Evolutionary conservation across 768 basidiomycete species (phyloP), one percentile per base, ranked within the genome.

Genomic region (Brasilioporus rufonigricans): DNA sequence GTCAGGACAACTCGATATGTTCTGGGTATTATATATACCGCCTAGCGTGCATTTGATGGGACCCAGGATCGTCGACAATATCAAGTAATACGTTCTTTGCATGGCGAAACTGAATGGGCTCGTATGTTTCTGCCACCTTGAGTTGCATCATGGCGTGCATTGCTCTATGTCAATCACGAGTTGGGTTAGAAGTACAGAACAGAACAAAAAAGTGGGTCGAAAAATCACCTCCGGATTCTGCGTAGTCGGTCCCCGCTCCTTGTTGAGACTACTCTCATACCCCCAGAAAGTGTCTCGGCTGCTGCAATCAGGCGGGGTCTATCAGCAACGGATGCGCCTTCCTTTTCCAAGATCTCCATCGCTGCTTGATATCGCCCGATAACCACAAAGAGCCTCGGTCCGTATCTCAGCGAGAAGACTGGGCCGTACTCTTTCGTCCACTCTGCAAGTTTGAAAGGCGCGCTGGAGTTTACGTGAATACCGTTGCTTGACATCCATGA

Each of bases 261-360:
- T 13, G 31, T 13, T 18, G 56, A 7, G 29, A 56, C 46, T 2
- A 56, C 40, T 26, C 52, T 36, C 56, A 57, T 16, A 2, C 47
- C 47, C 33, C 56, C 56, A 5, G 53, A 57, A 14, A 57, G 53
- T 0, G 32, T 56, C 47, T 56, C 56, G n/a, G 12, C 53, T 1
- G 41, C 56, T 14, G 56, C 47, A 29, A 57, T 57, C n/a, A 11
- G 0, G 19, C 47, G 36, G 4, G 53, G 56, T 13, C 53, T 36
- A 9, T 57, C 56, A 8, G 53, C 53, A 13, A 56, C 3, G 5
- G 53, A 57, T 2, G 36, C 53, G 19, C 53, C 56, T 23, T 57
- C 46, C 41, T 57, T 57, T 24, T 57, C 53, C 56, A 57, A 55
- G 29, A 57, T 48, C 23, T 57, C 56, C 53, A 57, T 57, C 33